Evolutionary conservation across 2,329 filamentous ascomycete genomes (phyloP).

Genomic region (Ramichloridium luteum): DNA sequence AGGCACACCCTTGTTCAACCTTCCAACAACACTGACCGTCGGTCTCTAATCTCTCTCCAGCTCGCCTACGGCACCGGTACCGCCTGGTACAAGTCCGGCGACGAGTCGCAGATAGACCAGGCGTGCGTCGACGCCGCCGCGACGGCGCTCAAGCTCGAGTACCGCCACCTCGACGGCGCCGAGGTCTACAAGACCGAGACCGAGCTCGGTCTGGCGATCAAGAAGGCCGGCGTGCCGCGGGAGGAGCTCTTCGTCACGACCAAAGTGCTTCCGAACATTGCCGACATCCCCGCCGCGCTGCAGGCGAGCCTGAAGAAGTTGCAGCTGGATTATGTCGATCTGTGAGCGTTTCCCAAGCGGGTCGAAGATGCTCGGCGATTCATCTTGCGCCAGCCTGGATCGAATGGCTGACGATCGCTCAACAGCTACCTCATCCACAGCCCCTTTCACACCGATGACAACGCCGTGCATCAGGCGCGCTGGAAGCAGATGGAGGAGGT

Average conservation of each 20-base stretch:
- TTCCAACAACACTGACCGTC: no score
- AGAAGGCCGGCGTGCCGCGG: constrained; percentile 29
- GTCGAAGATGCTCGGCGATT: not conserved
- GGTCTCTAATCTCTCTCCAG: constrained; percentile 30
- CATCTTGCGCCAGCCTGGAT: no score
- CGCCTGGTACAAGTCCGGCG: constrained; percentile 46
- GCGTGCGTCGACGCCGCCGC: constrained; percentile 44
- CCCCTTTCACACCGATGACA: constrained; percentile 45
- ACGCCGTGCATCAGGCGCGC: constrained; percentile 42
- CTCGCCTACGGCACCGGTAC: constrained; percentile 63
- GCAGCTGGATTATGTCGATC: constrained; percentile 48
- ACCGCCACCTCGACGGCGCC: constrained; percentile 62
- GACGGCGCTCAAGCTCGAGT: constrained; percentile 56
- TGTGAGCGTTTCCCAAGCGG: constrained; percentile 30
- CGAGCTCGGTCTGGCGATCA: constrained; percentile 37
- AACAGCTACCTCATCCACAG: constrained; percentile 48
- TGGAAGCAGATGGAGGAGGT: constrained; percentile 51
- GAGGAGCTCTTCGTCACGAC: constrained; percentile 42
- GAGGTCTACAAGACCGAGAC: constrained; percentile 46
- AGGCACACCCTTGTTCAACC: no score
- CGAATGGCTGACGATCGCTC: no score
- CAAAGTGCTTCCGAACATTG: constrained; percentile 43
- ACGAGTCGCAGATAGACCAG: constrained; percentile 43
- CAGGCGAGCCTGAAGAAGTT: constrained; percentile 47
- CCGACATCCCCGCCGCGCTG: constrained; percentile 44